Evolutionary conservation across 2,329 filamentous ascomycete genomes (phyloP).

Genomic region (Phialemoniopsis sp.): DNA sequence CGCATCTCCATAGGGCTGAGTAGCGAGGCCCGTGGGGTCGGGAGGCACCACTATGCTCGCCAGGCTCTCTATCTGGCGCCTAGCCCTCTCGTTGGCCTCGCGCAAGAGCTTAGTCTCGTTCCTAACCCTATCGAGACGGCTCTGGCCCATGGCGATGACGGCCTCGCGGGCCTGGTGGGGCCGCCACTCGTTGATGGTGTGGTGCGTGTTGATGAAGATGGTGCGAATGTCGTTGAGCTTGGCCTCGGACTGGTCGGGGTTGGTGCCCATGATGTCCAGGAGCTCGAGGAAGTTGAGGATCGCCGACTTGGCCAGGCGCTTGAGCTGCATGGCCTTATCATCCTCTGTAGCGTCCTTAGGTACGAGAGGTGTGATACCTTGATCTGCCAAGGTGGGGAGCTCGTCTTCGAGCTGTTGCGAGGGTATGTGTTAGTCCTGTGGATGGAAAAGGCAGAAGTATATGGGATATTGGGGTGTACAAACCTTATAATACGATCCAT

Average conservation of each 20-base stretch:
- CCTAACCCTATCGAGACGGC: slow-evolving; percentile 68
- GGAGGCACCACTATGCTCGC: slow-evolving; percentile 41
- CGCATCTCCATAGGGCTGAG: no score
- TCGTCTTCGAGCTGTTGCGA: slow-evolving; percentile 49
- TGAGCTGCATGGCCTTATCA: slow-evolving; percentile 64
- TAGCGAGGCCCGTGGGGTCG: slow-evolving; percentile 1
- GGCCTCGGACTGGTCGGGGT: slow-evolving; percentile 58
- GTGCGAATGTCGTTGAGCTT: slow-evolving; percentile 78
- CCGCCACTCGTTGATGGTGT: slow-evolving; percentile 89
- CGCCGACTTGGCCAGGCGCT: slow-evolving; percentile 76
- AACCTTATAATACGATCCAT: slow-evolving; percentile 63
- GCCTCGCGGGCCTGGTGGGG: slow-evolving; percentile 90
- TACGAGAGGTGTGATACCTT: slow-evolving; percentile 64
- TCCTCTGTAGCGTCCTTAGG: slow-evolving; percentile 48
- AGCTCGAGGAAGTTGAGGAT: slow-evolving; percentile 88
- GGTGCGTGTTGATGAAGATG: slow-evolving; percentile 86
- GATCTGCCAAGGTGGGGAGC: slow-evolving; percentile 63
- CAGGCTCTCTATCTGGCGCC: slow-evolving; percentile 67
- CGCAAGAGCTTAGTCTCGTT: slow-evolving; percentile 69
- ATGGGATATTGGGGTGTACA: slow-evolving; percentile 4
- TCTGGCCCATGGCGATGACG: slow-evolving; percentile 82
- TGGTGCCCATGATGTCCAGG: slow-evolving; percentile 63
- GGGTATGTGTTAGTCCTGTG: not conserved
- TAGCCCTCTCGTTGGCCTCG: slow-evolving; percentile 67
- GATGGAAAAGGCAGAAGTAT: not conserved